Conservation (phyloP, 495 filamentous ascomycete genomes). For the Penicillium atrosanguineum region DNA sequence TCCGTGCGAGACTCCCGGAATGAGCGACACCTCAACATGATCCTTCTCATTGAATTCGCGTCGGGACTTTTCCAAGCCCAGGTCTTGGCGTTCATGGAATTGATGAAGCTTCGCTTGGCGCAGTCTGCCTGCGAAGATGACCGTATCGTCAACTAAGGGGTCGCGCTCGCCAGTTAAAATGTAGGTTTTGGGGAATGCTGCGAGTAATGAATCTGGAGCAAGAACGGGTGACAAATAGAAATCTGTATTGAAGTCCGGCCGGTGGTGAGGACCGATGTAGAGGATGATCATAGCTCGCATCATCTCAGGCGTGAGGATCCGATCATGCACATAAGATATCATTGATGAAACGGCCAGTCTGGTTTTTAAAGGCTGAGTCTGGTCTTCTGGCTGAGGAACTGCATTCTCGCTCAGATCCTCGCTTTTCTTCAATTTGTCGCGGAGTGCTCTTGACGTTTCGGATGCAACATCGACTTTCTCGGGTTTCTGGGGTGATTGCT, state of each 20-base stretch:
- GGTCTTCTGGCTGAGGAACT: conserved; percentile 45
- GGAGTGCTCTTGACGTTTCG: conserved; percentile 26
- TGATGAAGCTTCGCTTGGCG: conserved; percentile 74
- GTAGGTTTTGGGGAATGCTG: conserved; percentile 84
- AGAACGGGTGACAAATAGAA: conserved; percentile 86
- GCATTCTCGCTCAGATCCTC: conserved; percentile 28
- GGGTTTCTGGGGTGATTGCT: conserved; percentile 39
- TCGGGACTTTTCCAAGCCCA: conserved; percentile 54
- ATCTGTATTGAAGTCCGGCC: conserved; percentile 89
- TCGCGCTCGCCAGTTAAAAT: conserved; percentile 94
- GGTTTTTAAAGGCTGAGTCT: conserved; percentile 71
- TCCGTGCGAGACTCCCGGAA: conserved; percentile 87
- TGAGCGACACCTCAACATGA: conserved; percentile 74
- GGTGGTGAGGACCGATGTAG: conserved; percentile 89
- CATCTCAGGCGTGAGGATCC: conserved; percentile 94
- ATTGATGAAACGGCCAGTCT: conserved; percentile 89
- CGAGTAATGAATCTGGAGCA: conserved; percentile 78
- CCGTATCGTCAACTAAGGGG: conserved; percentile 92
- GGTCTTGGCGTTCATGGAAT: conserved; percentile 58
- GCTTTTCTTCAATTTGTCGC: conserved; percentile 22
- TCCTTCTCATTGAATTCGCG: conserved; percentile 70
- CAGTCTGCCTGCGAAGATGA: conserved; percentile 87
- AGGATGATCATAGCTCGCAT: conserved; percentile 99
- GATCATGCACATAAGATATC: conserved; percentile 96
- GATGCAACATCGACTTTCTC: conserved; percentile 26